These are phyloP conservation scores for Puccinia coronata DNA, from an alignment of 1,284 basidiomycete species.

Conservation along the genomic window DNA sequence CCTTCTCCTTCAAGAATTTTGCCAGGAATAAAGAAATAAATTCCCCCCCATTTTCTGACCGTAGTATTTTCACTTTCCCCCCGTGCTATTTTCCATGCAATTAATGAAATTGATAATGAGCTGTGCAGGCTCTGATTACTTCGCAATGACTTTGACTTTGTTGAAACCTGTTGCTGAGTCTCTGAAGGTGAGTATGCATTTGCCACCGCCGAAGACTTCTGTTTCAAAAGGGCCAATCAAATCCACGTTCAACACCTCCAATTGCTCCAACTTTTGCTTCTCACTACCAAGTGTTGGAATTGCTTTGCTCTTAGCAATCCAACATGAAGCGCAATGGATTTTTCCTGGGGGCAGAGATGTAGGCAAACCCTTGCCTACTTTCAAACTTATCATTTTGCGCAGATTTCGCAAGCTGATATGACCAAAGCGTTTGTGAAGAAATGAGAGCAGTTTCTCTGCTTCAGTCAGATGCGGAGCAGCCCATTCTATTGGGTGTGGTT, in stretches of 20 bases:
- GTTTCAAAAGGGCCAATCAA: conserved; percentile 9
- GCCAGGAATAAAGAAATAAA: not conserved
- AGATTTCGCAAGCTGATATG: not conserved
- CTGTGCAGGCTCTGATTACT: not conserved
- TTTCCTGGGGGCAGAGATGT: not conserved
- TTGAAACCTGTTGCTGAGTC: not conserved
- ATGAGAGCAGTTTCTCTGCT: not conserved
- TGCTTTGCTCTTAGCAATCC: not conserved
- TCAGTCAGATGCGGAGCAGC: not conserved
- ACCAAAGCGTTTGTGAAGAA: not conserved
- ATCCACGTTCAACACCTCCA: not conserved
- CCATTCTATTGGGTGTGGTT: too few relatives aligned
- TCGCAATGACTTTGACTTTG: not conserved
- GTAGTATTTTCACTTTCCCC: not conserved
- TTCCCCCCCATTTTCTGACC: conserved; percentile 15
- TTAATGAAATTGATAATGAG: not conserved
- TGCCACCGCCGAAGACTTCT: not conserved
- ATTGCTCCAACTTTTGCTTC: too few relatives aligned
- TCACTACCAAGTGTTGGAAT: not conserved
- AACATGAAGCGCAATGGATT: not conserved
- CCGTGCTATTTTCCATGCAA: not conserved
- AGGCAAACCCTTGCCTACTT: not conserved
- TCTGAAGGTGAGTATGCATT: not conserved
- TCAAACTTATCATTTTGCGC: not conserved
- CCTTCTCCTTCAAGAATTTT: not conserved